These are phyloP conservation scores for Plasmodium chabaudi DNA, from an alignment of 169 alveolate genomes.

Conservation along the genomic window DNA sequence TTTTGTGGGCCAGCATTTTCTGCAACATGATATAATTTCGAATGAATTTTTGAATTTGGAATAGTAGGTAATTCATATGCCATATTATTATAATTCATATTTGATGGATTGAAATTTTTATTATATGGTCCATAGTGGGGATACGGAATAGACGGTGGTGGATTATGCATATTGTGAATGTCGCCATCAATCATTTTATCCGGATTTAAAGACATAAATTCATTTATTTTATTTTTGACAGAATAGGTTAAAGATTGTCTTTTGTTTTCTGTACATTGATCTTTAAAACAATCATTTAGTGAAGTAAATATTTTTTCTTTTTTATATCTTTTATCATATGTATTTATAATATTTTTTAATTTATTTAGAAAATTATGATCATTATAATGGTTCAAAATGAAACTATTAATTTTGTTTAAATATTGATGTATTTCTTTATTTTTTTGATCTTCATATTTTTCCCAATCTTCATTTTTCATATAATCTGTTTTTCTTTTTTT, in stretches of 20 bases:
- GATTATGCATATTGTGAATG: too few relatives aligned
- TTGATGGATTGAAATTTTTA: too few relatives aligned
- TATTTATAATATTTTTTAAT: conserved; percentile 27
- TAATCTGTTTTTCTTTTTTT: conserved; percentile 10
- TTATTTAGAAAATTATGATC: conserved; percentile 36
- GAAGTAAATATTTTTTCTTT: conserved; percentile 11
- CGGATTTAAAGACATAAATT: neutral
- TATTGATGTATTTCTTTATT: conserved; percentile 35
- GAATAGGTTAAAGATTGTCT: neutral
- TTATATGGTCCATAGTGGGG: too few relatives aligned
- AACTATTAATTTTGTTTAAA: conserved; percentile 29
- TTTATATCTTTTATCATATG: conserved; percentile 18
- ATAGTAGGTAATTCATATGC: too few relatives aligned
- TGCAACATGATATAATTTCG: too few relatives aligned
- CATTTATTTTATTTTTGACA: neutral
- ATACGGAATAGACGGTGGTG: too few relatives aligned
- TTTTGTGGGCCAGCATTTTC: too few relatives aligned
- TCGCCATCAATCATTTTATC: too few relatives aligned
- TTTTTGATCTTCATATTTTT: conserved; percentile 11
- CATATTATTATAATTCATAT: too few relatives aligned
- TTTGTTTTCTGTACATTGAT: conserved; percentile 7
- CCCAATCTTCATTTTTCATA: conserved; percentile 24
- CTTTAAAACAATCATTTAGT: conserved; percentile 19
- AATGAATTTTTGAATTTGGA: too few relatives aligned
- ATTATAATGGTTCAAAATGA: conserved; percentile 26